These are phyloP conservation scores for Emydomyces testavorans DNA, from an alignment of 2,329 filamentous ascomycete species.

Conservation along the genomic window DNA sequence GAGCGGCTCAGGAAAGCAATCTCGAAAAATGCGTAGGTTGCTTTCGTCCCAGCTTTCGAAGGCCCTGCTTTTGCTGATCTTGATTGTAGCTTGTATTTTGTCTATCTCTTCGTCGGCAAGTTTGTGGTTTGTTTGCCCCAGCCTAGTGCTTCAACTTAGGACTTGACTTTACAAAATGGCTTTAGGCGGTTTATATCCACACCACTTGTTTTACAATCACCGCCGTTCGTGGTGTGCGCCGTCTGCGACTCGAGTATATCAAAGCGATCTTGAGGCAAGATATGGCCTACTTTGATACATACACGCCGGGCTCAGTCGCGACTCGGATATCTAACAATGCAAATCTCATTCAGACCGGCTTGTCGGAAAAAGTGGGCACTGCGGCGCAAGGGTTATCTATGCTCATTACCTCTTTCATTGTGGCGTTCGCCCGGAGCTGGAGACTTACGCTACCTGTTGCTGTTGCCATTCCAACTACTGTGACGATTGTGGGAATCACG, in stretches of 20 bases:
- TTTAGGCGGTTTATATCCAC: constrained; percentile 51
- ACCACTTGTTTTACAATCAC: constrained; percentile 42
- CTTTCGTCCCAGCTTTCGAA: too few species aligned
- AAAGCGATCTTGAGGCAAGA: constrained; percentile 19
- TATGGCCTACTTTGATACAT: constrained; percentile 24
- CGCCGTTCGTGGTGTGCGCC: constrained; percentile 23
- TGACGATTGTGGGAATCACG: constrained; percentile 20
- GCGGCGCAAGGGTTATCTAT: constrained; percentile 16
- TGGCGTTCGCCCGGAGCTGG: constrained; percentile 34
- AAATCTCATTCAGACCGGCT: constrained; percentile 17
- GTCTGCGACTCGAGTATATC: constrained; percentile 20
- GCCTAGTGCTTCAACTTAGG: not conserved
- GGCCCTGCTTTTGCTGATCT: not conserved
- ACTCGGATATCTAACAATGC: constrained; percentile 20
- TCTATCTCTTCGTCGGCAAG: constrained; percentile 58
- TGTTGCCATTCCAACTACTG: constrained; percentile 37
- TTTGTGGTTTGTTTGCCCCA: constrained; percentile 9
- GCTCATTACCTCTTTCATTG: constrained; percentile 31
- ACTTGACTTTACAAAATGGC: constrained; percentile 21
- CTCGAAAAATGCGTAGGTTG: constrained; percentile 26
- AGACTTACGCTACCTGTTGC: constrained; percentile 38
- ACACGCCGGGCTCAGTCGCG: constrained; percentile 18
- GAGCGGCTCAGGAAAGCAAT: constrained; percentile 31
- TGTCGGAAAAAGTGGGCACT: constrained; percentile 19
- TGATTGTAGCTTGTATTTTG: constrained; percentile 46